Base-by-base conservation (phyloP, 2,329 filamentous ascomycete species). In the Fonsecaea pugnacius region DNA sequence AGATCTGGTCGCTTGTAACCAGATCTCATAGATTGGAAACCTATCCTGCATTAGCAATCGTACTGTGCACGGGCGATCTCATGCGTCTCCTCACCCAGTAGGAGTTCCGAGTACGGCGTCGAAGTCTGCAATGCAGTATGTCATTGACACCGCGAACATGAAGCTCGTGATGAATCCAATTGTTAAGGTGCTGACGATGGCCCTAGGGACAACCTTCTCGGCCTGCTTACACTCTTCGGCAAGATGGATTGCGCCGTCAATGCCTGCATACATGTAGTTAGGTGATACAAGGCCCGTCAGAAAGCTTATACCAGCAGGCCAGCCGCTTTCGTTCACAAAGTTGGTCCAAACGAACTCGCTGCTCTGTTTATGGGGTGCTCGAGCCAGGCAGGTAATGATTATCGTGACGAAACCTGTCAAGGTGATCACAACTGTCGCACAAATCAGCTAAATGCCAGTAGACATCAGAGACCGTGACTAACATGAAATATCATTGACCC, bases 231-330 rank as follows among this genome's bases (percentile, higher is more conserved):
- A 74, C 52, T 79, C 77, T 64, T 79, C 77, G 1, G 76, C 75
- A 43, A 79, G 68, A 67, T 79, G 77, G 14, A 78, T 71, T 12
- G 75, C 73, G 0, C 73, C 74, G 55, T 79, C 76, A 2, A 78
- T 64, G 0, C 77, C 76, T 6, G 73, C 73, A 67, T 75, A 78
- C 60, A 77, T 76, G 64, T 75, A 79, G 27, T 75, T 76, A 0
- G 76, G 73, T 30, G 75, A 76, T 12, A 77, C 69, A 5, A 80
- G 70, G 0, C 78, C 78, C 0, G 75, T 79, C 5, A 80, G 70
- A 55, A 78, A 80, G 32, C 73, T 75, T 10, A 77, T 65, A 7
- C 68, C 74, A 12, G 62, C 64, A 16, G 60, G 55, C 70, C 70
- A 72, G 36, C 70, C 70, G 21, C 58, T 67, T 40, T 67, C 48